Percentiles rank a stretch among this genome's conserved stretches.
Conservation (phyloP, 202 grass and related monocot species). For the Eragrostis tef region DNA sequence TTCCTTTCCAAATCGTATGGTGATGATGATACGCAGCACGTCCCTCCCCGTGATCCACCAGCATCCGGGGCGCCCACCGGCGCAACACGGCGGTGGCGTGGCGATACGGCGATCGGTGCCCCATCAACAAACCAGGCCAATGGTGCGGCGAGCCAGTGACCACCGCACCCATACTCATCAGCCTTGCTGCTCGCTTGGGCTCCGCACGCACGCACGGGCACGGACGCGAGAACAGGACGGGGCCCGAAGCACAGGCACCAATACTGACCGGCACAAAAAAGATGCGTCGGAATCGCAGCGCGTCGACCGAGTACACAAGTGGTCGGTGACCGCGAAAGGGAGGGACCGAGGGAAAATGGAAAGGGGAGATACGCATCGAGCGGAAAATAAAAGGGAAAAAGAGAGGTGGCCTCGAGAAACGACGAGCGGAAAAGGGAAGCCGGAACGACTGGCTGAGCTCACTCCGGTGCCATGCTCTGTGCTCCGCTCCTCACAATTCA, state of each 20-base stretch:
- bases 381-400: not conserved
- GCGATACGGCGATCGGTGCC: not conserved
- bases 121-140: not conserved
- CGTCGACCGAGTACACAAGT: not conserved
- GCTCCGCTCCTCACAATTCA: conserved; percentile 64
- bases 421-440: not conserved
- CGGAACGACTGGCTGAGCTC: conserved; percentile 59
- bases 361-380: conserved; percentile 17
- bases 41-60: not conserved
- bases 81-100: not conserved
- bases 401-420: not conserved
- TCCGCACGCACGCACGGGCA: not conserved
- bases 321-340: conserved; percentile 35
- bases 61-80: not conserved
- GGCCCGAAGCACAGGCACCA: not conserved
- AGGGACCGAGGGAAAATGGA: not conserved
- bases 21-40: not conserved
- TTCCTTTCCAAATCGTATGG: not conserved
- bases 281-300: not conserved
- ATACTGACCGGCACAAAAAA: not conserved
- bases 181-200: not conserved
- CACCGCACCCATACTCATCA: no score
- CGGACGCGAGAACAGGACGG: conserved; percentile 2
- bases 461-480: conserved; percentile 5
- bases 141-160: no score